Evolutionary conservation across 192 early-diverging fungal genomes (phyloP), one percentile per base, ranked within the genome.

Genomic region (Backusella tuberculispora): DNA sequence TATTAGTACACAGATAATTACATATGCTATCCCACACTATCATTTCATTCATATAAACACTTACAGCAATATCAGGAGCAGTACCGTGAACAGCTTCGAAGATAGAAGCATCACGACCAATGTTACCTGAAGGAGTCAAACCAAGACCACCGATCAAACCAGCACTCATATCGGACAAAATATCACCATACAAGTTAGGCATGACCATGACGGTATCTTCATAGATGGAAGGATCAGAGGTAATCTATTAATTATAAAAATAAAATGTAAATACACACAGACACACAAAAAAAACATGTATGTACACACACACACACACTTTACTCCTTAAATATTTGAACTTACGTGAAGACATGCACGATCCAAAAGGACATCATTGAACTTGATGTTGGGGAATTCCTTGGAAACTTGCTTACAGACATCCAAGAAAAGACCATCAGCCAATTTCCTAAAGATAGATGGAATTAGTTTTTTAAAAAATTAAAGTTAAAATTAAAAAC

Each of bases 141-240:
- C 98, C 98, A 68, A 99, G 91, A 64, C 98, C 98, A 74, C 98
- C 98, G 78, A 99, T 99, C 63, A 99, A 88, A 73, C 98, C 98
- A 72, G 98, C 98, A 74, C 96, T 92, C 88, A 99, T 92, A 81
- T 99, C 98, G 24, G 93, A 95, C 69, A 99, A 87, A 88, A 99
- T 99, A 84, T 99, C 98, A 77, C 98, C 98, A 76, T 99, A 99
- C 79, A 99, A 88, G 91, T 99, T 99, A 66, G 98, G 98, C 97
- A 99, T 98, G 79, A 98, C 98, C 96, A 99, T 97, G 81, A 99
- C 98, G 24, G 94, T 96, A 79, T 95, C 87, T 46, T 89, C 90
- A 76, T 90, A 99, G 71, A 94, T 87, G 65, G 90, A 85, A 7
- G 96, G 98, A 85, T 98, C 93, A 87, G 96, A 93, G 68, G 96